Evolutionary conservation across 225 moss, liverwort and hornwort species (phyloP).

Genomic region (Polytrichum commune): DNA sequence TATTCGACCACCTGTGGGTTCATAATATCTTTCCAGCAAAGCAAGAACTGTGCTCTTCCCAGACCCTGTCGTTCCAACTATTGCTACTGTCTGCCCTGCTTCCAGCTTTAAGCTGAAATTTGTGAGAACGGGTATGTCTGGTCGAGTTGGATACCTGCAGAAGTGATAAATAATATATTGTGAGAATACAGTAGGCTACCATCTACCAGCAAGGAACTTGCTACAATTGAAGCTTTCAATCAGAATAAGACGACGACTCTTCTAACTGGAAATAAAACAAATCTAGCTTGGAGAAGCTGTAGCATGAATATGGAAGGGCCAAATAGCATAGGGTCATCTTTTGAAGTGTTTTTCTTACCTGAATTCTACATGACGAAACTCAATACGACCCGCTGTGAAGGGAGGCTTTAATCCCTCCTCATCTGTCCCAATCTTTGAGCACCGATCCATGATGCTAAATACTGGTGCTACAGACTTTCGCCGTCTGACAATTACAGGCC

Average conservation of each 20-base stretch:
- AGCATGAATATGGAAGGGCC: not conserved
- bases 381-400: constrained; percentile 56
- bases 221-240: not conserved
- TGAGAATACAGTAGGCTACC: too few species aligned
- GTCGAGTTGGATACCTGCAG: constrained; percentile 59
- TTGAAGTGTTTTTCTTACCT: constrained; percentile 26
- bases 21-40: constrained; percentile 61
- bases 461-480: constrained; percentile 55
- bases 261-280: too few species aligned
- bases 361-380: constrained; percentile 63
- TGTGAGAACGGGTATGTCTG: constrained; percentile 54
- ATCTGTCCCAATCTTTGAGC: constrained; percentile 45
- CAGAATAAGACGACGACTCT: not conserved
- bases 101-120: constrained; percentile 59
- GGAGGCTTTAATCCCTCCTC: constrained; percentile 62
- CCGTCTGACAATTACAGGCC: constrained; percentile 63
- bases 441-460: constrained; percentile 57
- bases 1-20: constrained; percentile 52
- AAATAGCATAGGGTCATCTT: not conserved
- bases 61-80: constrained; percentile 61
- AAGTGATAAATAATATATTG: not conserved
- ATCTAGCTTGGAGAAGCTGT: too few species aligned
- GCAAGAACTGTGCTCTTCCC: constrained; percentile 68
- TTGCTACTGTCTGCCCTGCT: constrained; percentile 57
- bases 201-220: too few species aligned